Percentiles rank a stretch among this genome's conserved stretches.
Conservation (phyloP, 495 filamentous ascomycete species). For the Neurospora sp. region DNA sequence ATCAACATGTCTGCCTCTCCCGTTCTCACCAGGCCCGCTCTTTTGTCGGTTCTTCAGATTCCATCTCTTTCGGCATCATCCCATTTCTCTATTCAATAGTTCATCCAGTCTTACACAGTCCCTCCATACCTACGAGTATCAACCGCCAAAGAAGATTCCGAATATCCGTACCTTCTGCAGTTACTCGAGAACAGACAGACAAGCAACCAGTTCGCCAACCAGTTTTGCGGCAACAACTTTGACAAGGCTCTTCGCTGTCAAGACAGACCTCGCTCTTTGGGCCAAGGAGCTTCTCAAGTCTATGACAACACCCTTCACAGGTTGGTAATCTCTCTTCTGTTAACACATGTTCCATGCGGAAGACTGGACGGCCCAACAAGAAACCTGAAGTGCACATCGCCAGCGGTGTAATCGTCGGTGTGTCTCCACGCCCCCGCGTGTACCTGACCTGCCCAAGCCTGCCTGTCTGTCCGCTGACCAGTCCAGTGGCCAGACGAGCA, state of each 20-base stretch:
- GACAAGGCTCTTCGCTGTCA: neutral
- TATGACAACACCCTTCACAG: neutral
- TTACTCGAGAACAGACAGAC: neutral
- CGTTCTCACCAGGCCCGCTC: neutral
- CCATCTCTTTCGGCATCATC: neutral
- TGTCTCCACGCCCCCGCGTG: neutral
- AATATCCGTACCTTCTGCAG: neutral
- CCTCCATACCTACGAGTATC: neutral
- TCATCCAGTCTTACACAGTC: neutral
- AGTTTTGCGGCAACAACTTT: neutral
- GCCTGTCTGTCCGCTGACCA: neutral
- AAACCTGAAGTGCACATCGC: neutral
- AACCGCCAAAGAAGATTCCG: neutral
- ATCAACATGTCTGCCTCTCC: neutral
- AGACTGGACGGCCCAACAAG: neutral
- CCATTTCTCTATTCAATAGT: neutral
- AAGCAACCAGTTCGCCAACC: neutral
- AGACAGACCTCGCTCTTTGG: neutral
- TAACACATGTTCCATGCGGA: neutral
- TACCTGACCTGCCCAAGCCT: conserved; percentile 1
- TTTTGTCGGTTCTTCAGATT: neutral
- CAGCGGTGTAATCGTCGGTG: neutral
- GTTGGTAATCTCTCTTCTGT: neutral
- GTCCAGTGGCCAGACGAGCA: neutral
- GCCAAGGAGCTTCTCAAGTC: neutral